phyloP scores from a whole-genome alignment of 495 filamentous ascomycete species.

The Neurospora sp. region DNA sequence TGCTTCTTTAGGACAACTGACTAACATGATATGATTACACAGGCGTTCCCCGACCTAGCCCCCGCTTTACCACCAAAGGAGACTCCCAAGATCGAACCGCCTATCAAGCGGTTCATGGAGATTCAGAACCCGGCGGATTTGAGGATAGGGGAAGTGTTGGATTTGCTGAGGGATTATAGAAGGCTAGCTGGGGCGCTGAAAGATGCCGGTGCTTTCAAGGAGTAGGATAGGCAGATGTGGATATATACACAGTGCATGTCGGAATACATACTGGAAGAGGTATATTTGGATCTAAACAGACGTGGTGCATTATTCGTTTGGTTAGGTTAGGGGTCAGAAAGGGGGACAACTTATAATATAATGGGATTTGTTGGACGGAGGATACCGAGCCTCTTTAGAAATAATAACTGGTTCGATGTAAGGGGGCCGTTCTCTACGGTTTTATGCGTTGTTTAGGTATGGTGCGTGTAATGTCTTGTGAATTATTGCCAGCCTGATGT shows the following conservation, averaged over 20 bases:
- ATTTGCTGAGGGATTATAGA: constrained; percentile 80
- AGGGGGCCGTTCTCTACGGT: too few relatives aligned
- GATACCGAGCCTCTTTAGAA: too few relatives aligned
- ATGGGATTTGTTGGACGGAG: too few relatives aligned
- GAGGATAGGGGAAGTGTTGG: constrained; percentile 68
- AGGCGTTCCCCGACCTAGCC: constrained; percentile 54
- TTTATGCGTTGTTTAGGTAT: too few relatives aligned
- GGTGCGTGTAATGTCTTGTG: too few relatives aligned
- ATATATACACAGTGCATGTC: not conserved
- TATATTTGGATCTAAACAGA: not conserved
- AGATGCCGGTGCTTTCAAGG: constrained; percentile 47
- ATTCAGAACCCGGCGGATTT: constrained; percentile 67
- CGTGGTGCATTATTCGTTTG: not conserved
- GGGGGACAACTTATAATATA: too few relatives aligned
- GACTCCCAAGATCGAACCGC: constrained; percentile 51
- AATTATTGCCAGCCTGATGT: too few relatives aligned
- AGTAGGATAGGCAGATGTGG: constrained; percentile 10
- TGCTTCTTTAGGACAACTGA: too few relatives aligned
- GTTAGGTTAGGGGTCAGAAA: not conserved
- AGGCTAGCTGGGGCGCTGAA: constrained; percentile 61
- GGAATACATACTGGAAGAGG: not conserved
- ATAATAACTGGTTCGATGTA: too few relatives aligned
- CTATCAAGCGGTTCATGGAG: constrained; percentile 74
- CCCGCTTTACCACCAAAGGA: constrained; percentile 40
- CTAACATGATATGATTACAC: not conserved